Percentiles rank a stretch among this genome's conserved stretches.
phyloP scores from a whole-genome alignment of 768 basidiomycete species.

The Serendipita indica region DNA sequence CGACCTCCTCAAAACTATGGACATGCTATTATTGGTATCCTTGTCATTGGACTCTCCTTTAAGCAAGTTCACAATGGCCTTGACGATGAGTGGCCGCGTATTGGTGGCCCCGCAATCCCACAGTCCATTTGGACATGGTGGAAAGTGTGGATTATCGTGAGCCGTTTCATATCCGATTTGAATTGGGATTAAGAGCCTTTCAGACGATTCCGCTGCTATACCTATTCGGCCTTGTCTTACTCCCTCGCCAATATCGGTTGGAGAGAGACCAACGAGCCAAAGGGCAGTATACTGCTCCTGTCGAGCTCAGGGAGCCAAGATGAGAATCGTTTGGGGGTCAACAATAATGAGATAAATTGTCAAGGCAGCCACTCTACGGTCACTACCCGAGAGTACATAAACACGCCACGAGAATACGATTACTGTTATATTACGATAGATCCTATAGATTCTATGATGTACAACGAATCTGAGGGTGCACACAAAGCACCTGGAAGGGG shows the following conservation, averaged over 20 bases:
- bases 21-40: slow-evolving; percentile 35
- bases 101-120: background rate
- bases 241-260: background rate
- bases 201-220: slow-evolving; percentile 9
- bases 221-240: background rate
- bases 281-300: too few species aligned
- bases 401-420: too few species aligned
- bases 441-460: too few species aligned
- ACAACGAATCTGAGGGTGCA: too few species aligned
- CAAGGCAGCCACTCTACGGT: too few species aligned
- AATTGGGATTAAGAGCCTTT: too few species aligned
- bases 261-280: background rate
- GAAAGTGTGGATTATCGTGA: slow-evolving; percentile 9
- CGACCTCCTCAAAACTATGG: slow-evolving; percentile 32
- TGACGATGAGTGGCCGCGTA: slow-evolving; percentile 11
- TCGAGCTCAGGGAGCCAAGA: too few species aligned
- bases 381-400: too few species aligned
- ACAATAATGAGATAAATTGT: too few species aligned
- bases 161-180: background rate
- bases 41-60: slow-evolving; percentile 38
- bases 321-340: too few species aligned
- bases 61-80: slow-evolving; percentile 21
- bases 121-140: background rate
- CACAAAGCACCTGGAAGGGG: too few species aligned
- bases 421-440: too few species aligned